Evolutionary conservation across 116 monocot genomes (phyloP).

Genomic region (Thalassia testudinum): DNA sequence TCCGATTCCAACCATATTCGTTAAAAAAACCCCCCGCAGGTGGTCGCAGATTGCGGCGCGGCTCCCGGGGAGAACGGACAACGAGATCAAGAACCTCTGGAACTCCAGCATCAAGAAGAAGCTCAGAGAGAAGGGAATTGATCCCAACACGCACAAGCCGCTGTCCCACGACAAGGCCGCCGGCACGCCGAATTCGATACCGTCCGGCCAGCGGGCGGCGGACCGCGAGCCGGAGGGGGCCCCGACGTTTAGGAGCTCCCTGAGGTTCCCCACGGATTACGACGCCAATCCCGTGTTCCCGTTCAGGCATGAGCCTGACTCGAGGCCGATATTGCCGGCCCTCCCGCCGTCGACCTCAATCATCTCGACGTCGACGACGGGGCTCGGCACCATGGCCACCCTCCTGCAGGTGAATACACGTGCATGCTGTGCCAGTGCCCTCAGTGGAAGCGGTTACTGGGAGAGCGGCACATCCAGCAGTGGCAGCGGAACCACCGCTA

Average conservation of each 20-base stretch:
- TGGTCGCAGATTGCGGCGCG: constrained; percentile 88
- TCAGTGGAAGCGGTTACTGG: constrained; percentile 13
- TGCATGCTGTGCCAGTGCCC: neutral
- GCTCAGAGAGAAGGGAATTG: constrained; percentile 70
- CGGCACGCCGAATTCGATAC: neutral
- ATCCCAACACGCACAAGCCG: constrained; percentile 70
- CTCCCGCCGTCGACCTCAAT: constrained; percentile 17
- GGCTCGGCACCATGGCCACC: constrained; percentile 9
- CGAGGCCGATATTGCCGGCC: constrained; percentile 7
- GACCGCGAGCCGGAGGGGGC: neutral
- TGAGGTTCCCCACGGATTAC: too few species aligned
- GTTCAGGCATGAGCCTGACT: constrained; percentile 32
- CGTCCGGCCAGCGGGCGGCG: too few species aligned
- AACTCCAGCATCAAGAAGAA: constrained; percentile 86
- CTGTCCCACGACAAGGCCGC: neutral
- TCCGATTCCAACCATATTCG: too few species aligned
- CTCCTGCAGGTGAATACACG: constrained; percentile 7
- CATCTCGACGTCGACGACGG: constrained; percentile 17
- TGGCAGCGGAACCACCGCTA: constrained; percentile 6
- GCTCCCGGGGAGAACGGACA: constrained; percentile 77
- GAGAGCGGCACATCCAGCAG: constrained; percentile 18
- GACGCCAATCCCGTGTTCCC: constrained; percentile 18
- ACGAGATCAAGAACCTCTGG: constrained; percentile 89
- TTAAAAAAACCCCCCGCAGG: constrained; percentile 26
- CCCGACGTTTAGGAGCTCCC: too few species aligned